These are phyloP conservation scores for Fusarium haematococcum DNA, from an alignment of 2,329 filamentous ascomycete genomes.

Conservation along the genomic window DNA sequence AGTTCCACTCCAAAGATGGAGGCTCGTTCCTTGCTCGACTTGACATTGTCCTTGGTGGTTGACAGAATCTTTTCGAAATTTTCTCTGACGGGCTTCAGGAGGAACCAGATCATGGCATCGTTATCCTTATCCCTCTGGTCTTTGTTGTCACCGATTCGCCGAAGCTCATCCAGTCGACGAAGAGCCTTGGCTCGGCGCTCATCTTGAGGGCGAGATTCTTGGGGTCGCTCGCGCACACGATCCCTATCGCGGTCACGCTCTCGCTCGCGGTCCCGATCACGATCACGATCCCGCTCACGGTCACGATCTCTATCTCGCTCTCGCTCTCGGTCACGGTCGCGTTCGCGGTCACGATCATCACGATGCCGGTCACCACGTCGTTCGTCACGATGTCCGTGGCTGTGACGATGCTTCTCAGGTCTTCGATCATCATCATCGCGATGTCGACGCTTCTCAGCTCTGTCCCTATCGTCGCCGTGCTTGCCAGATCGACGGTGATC, in stretches of 20 bases:
- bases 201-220: conserved; percentile 50
- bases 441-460: conserved; percentile 42
- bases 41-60: conserved; percentile 72
- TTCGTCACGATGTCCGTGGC: conserved; percentile 35
- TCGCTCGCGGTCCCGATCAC: conserved; percentile 36
- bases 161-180: conserved; percentile 57
- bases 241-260: conserved; percentile 41
- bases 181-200: conserved; percentile 57
- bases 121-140: conserved; percentile 60
- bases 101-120: conserved; percentile 60
- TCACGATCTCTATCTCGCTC: conserved; percentile 36
- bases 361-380: conserved; percentile 39
- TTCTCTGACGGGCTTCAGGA: conserved; percentile 69
- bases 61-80: conserved; percentile 70
- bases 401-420: conserved; percentile 38
- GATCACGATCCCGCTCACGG: conserved; percentile 48
- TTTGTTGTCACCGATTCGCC: conserved; percentile 61
- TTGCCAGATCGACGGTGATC: conserved; percentile 54
- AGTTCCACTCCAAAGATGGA: conserved; percentile 71
- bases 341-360: conserved; percentile 30
- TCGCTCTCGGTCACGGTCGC: conserved; percentile 9
- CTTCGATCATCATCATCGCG: conserved; percentile 41
- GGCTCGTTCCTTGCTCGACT: conserved; percentile 71
- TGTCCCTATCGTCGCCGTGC: conserved; percentile 53
- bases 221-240: conserved; percentile 42